Conservation (phyloP, 441 rosid genomes). For the Erodium chrysanthum region DNA sequence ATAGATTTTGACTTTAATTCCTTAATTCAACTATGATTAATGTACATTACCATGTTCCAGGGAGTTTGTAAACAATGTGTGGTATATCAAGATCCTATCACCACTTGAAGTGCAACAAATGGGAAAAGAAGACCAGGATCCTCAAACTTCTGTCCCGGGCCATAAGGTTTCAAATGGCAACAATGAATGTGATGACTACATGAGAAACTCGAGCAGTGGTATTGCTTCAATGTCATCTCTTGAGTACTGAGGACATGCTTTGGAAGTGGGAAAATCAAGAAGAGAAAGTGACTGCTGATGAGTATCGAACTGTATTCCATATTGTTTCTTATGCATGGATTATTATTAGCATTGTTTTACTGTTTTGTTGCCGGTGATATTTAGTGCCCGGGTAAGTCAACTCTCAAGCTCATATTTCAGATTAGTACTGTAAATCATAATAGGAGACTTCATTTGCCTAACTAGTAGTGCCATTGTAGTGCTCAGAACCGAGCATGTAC, state of each 20-base stretch:
- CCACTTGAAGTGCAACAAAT: background rate
- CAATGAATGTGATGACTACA: background rate
- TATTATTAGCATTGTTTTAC: slow-evolving; percentile 4
- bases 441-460: background rate
- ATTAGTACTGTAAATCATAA: slow-evolving; percentile 1
- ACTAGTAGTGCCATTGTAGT: background rate
- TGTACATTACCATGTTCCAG: slow-evolving; percentile 14
- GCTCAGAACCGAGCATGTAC: background rate
- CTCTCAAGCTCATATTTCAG: background rate
- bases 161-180: background rate
- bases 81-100: slow-evolving; percentile 6
- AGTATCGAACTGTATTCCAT: background rate
- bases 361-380: background rate
- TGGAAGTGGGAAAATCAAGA: background rate
- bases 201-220: background rate
- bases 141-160: slow-evolving; percentile 1
- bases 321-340: background rate
- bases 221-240: background rate
- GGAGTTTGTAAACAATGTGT: slow-evolving; percentile 1
- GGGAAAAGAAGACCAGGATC: background rate
- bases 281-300: background rate
- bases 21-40: too few species aligned
- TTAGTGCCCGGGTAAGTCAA: too few species aligned
- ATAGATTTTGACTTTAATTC: too few species aligned
- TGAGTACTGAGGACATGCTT: background rate